Percentiles rank a stretch among this genome's conserved stretches.
These are phyloP conservation scores for Metschnikowia cerradonensis DNA, from an alignment of 805 yeast species.

Conservation along the genomic window DNA sequence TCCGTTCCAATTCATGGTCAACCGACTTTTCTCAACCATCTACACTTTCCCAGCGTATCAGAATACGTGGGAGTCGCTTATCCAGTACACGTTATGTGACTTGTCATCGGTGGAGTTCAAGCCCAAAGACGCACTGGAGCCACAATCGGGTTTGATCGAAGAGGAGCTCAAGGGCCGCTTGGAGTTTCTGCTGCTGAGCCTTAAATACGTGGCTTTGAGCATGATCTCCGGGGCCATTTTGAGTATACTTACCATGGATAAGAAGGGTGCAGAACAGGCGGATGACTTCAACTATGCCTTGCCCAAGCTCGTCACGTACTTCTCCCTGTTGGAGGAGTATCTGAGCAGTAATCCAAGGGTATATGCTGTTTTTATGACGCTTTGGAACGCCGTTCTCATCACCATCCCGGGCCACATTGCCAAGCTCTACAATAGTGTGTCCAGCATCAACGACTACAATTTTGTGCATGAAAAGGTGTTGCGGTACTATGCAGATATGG, in stretches of 20 bases:
- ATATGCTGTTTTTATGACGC: conserved; percentile 20
- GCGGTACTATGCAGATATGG: conserved; percentile 19
- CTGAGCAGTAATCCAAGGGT: conserved; percentile 20
- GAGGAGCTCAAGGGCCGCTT: conserved; percentile 28
- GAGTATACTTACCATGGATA: conserved; percentile 25
- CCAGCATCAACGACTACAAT: conserved; percentile 26
- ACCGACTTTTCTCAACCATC: conserved; percentile 29
- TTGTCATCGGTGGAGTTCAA: conserved; percentile 29
- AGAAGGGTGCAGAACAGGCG: conserved; percentile 13
- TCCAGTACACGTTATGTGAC: conserved; percentile 44
- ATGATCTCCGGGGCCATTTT: conserved; percentile 40
- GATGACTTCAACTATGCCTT: conserved; percentile 17
- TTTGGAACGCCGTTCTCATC: conserved; percentile 25
- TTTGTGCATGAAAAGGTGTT: conserved; percentile 23
- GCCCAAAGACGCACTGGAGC: conserved; percentile 14
- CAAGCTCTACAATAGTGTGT: conserved; percentile 23
- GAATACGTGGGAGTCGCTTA: conserved; percentile 34
- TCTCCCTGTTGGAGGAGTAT: conserved; percentile 20
- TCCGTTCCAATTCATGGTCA: conserved; percentile 4
- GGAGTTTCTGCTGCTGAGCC: conserved; percentile 22
- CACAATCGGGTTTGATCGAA: conserved; percentile 16
- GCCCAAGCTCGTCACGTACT: conserved; percentile 21
- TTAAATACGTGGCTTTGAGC: conserved; percentile 27
- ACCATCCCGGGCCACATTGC: conserved; percentile 17
- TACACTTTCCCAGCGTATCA: conserved; percentile 31